Percentiles rank a stretch among this genome's conserved stretches.
phyloP scores from a whole-genome alignment of 768 basidiomycete genomes.

The Vararia minispora region DNA sequence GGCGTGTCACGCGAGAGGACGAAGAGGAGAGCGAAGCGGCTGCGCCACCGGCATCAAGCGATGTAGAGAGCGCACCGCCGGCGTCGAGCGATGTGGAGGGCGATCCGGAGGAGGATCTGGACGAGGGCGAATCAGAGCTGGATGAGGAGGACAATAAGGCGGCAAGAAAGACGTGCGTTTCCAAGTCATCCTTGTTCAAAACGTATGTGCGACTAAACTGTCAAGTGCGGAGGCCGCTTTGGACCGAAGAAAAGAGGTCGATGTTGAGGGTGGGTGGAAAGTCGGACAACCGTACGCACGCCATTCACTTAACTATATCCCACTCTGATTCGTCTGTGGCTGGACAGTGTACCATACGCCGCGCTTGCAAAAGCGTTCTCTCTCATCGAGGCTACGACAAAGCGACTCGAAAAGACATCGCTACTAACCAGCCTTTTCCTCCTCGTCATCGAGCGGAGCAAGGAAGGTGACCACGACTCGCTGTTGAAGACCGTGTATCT shows the following conservation, averaged over 20 bases:
- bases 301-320: neutral
- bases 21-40: conserved; percentile 9
- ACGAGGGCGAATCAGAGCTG: conserved; percentile 30
- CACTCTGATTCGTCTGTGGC: neutral
- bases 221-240: conserved; percentile 60
- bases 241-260: conserved; percentile 53
- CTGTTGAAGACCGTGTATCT: conserved; percentile 88
- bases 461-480: conserved; percentile 57
- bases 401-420: conserved; percentile 86
- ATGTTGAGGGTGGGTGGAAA: conserved; percentile 76
- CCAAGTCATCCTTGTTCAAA: too few species aligned
- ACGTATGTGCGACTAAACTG: too few species aligned
- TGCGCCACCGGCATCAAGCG: conserved; percentile 11
- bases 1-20: conserved; percentile 6
- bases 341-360: conserved; percentile 79
- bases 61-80: conserved; percentile 16
- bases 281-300: conserved; percentile 64
- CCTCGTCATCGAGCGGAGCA: conserved; percentile 81
- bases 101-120: conserved; percentile 20
- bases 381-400: conserved; percentile 88
- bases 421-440: conserved; percentile 82
- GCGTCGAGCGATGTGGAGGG: conserved; percentile 17
- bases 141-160: conserved; percentile 34
- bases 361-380: conserved; percentile 84
- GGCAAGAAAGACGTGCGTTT: conserved; percentile 56